phyloP scores from a whole-genome alignment of 78 protist species.

The Dictyostelium brefeldianum region DNA sequence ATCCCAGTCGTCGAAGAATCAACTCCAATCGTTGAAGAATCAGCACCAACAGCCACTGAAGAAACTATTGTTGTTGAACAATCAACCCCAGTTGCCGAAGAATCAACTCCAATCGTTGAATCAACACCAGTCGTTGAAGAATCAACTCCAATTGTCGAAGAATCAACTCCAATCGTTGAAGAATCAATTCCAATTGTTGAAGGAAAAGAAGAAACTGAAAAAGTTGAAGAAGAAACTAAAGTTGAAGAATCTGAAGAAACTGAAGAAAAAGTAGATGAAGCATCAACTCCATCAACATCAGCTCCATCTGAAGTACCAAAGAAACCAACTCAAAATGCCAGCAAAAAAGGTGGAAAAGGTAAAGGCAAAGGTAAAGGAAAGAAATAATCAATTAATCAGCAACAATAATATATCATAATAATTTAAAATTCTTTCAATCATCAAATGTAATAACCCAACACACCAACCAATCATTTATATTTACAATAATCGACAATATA shows the following conservation, averaged over 20 bases:
- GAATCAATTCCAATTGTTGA: slow-evolving; percentile 22
- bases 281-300: neutral
- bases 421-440: too few species aligned
- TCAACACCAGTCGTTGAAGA: slow-evolving; percentile 37
- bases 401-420: too few species aligned
- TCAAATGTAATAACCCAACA: too few species aligned
- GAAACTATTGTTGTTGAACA: slow-evolving; percentile 40
- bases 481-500: too few species aligned
- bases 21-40: slow-evolving; percentile 28
- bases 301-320: neutral
- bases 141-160: slow-evolving; percentile 23
- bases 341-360: neutral
- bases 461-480: too few species aligned
- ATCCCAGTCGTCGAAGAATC: slow-evolving; percentile 32
- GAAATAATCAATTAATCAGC: too few species aligned
- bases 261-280: neutral
- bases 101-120: slow-evolving; percentile 32
- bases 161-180: slow-evolving; percentile 37
- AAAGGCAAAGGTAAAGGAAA: slow-evolving; percentile 19
- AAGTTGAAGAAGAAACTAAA: slow-evolving; percentile 1
- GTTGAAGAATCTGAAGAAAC: slow-evolving; percentile 1
- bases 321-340: neutral
- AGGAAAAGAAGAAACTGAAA: neutral
- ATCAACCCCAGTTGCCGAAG: neutral
- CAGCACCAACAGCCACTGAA: slow-evolving; percentile 27